Evolutionary conservation across 495 filamentous ascomycete species (phyloP), one percentile per base, ranked within the genome.

Genomic region (Podospora pseudoanserina): DNA sequence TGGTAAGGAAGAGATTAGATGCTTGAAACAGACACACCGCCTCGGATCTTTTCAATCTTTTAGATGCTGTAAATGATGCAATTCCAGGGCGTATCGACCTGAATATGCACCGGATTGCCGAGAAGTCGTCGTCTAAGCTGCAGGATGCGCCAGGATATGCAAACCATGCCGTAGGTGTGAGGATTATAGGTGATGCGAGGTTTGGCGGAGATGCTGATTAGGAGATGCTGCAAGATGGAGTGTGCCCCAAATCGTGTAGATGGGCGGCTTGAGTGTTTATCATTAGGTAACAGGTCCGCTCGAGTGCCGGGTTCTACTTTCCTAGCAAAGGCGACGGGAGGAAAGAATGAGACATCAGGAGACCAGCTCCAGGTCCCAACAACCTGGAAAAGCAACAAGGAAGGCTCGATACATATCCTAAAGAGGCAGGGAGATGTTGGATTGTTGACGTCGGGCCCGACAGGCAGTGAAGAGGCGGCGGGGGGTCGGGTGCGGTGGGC

Each of bases 401-500:
- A 58, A 58, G 19, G 28, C 23, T 44, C 19, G 19, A 63, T 32
- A 20, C n/a, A 39, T 32, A 49, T n/a, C 16, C 61, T 39, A 7
- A 34, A 32, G 30, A n/a, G 30, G 59, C 15, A 61, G 30, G 32
- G 59, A n/a, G 59, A 28, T 11, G 19, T 7, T 30, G 26, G 59
- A 30, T 1, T 28, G 18, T 64, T 26, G 26, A 44, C n/a, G n/a
- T 63, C 55, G 59, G 60, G 62, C 15, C 30, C 39, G 39, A 13
- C 7, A 49, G 7, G 39, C 13, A 13, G 59, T 60, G 23, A 27
- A 66, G 23, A 54, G 64, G 34, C 69, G 64, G 34, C 69, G 69
- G 57, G 66, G 68, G 34, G 34, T 54, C 34, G 64, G 63, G 63
- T 63, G 53, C 13, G 13, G 49, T 60, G 54, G 70, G 64, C n/a